phyloP scores from a whole-genome alignment of 2,329 filamentous ascomycete genomes.

The Fusarium luffae region DNA sequence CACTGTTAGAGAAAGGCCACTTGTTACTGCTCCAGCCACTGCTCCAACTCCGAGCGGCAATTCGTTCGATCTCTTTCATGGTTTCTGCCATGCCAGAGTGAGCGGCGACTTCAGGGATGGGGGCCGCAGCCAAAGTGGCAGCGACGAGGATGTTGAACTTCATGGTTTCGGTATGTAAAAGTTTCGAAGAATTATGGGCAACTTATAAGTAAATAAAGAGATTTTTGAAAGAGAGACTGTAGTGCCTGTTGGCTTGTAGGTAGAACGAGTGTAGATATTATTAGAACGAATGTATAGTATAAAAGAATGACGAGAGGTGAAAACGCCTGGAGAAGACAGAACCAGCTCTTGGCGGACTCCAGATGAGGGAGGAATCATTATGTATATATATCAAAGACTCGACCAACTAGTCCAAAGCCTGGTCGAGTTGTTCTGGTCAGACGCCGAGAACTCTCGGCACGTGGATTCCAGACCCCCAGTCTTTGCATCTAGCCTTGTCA shows the following conservation, averaged over 20 bases:
- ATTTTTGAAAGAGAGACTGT: background rate
- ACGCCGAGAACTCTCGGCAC: conserved; percentile 35
- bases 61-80: conserved; percentile 36
- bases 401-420: background rate
- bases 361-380: background rate
- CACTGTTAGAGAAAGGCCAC: background rate
- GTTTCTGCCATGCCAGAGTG: conserved; percentile 41
- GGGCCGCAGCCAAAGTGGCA: conserved; percentile 36
- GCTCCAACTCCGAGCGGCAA: conserved; percentile 33
- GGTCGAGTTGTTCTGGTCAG: background rate
- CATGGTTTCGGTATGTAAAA: conserved; percentile 31
- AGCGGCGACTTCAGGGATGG: conserved; percentile 30
- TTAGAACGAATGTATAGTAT: background rate
- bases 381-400: conserved; percentile 17
- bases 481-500: conserved; percentile 5
- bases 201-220: conserved; percentile 5
- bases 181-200: background rate
- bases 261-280: conserved; percentile 17
- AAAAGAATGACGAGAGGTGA: conserved; percentile 21
- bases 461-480: conserved; percentile 27
- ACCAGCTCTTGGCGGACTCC: background rate
- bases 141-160: conserved; percentile 42
- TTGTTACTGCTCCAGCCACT: conserved; percentile 22
- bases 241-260: conserved; percentile 3
- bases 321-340: conserved; percentile 12